Evolutionary conservation across 2,329 filamentous ascomycete species (phyloP).

Genomic region (Diaporthe amygdali): DNA sequence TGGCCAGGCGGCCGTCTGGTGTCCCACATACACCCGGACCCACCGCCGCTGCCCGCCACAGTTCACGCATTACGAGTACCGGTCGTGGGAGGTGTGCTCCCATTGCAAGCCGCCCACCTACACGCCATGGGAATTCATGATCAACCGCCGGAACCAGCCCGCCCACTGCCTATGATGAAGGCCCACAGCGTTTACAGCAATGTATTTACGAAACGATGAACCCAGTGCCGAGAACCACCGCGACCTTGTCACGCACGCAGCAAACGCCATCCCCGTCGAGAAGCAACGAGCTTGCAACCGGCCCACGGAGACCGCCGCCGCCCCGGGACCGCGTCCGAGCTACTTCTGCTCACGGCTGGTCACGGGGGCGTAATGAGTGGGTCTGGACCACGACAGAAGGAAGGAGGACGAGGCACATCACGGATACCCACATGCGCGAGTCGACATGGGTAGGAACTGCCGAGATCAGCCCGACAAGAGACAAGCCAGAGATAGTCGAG

Average conservation of each 20-base stretch:
- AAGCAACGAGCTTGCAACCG: neutral
- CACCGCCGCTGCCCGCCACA: conserved; percentile 48
- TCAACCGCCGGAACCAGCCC: conserved; percentile 39
- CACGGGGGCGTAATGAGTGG: neutral
- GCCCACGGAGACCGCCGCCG: neutral
- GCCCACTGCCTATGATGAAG: conserved; percentile 26
- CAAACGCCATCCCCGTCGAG: neutral
- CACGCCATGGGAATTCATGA: conserved; percentile 42
- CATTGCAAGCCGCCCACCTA: conserved; percentile 43
- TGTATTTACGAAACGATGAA: neutral
- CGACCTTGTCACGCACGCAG: neutral
- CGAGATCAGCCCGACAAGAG: neutral
- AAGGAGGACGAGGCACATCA: neutral
- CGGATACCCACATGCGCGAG: neutral
- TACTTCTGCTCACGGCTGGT: neutral
- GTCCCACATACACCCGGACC: conserved; percentile 50
- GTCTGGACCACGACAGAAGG: neutral
- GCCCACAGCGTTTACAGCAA: neutral
- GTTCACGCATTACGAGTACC: conserved; percentile 52
- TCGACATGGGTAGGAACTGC: neutral
- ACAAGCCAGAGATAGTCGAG: neutral
- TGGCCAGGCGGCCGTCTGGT: conserved; percentile 49
- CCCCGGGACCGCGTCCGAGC: neutral
- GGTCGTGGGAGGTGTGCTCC: conserved; percentile 50
- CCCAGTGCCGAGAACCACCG: no score